Conservation (phyloP, 768 basidiomycete species). For the Tephrocybe sp. region DNA sequence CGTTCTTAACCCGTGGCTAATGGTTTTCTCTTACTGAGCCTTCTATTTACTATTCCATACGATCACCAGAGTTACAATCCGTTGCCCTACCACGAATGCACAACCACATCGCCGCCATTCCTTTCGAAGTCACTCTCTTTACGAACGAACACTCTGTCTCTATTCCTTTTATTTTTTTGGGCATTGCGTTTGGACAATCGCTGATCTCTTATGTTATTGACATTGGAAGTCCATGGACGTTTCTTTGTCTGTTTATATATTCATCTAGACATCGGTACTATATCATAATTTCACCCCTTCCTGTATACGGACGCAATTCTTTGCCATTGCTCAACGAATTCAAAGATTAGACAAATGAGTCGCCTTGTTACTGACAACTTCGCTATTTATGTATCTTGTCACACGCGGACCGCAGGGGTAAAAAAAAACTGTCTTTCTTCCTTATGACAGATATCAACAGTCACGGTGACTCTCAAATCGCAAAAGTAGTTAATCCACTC, state of each 20-base stretch:
- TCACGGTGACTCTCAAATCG: no score
- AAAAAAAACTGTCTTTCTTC: no score
- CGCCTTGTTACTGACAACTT: not conserved
- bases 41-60: not conserved
- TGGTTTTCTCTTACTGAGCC: slow-evolving; percentile 71
- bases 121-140: slow-evolving; percentile 12
- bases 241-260: slow-evolving; percentile 14
- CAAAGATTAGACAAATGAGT: not conserved
- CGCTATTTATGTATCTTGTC: no score
- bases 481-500: no score
- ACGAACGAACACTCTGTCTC: slow-evolving; percentile 2
- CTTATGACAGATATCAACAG: no score
- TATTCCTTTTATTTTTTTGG: slow-evolving; percentile 10
- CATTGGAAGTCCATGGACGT: slow-evolving; percentile 7
- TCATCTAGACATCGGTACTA: slow-evolving; percentile 9
- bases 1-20: slow-evolving; percentile 85
- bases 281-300: slow-evolving; percentile 8
- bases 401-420: no score
- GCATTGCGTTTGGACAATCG: slow-evolving; percentile 6
- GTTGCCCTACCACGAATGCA: slow-evolving; percentile 7
- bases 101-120: slow-evolving; percentile 3
- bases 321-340: not conserved
- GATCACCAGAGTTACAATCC: not conserved
- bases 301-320: not conserved
- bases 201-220: slow-evolving; percentile 10